These are phyloP conservation scores for Ocimum tenuiflorum DNA, from an alignment of 257 asterid species.

Conservation along the genomic window DNA sequence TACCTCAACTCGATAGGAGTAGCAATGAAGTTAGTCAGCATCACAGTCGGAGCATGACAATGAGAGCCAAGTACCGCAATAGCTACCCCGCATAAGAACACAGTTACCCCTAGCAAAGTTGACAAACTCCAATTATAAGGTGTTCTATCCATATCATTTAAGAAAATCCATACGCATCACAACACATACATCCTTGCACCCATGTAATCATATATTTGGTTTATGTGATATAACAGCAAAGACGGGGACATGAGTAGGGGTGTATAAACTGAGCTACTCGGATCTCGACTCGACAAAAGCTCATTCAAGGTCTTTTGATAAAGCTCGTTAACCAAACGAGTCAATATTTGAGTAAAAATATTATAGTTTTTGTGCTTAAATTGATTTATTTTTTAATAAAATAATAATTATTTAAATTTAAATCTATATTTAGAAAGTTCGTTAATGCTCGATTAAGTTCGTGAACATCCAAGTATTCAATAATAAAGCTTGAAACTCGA, in stretches of 20 bases:
- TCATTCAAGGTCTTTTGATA: too few species aligned
- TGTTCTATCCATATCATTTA: not conserved
- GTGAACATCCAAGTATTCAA: too few species aligned
- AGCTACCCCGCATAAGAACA: conserved; percentile 75
- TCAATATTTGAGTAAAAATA: too few species aligned
- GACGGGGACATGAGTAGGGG: not conserved
- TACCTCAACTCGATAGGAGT: conserved; percentile 89
- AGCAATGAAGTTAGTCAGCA: conserved; percentile 77
- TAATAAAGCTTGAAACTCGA: too few species aligned
- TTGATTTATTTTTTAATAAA: too few species aligned
- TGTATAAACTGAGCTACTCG: too few species aligned
- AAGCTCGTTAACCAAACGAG: too few species aligned
- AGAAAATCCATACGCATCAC: not conserved
- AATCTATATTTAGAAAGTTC: too few species aligned
- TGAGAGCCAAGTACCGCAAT: conserved; percentile 62
- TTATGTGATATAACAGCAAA: not conserved
- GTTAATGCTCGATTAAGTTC: too few species aligned
- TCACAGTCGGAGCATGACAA: conserved; percentile 88
- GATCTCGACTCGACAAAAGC: too few species aligned
- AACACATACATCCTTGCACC: conserved; percentile 1
- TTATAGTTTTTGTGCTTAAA: too few species aligned
- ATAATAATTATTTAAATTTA: too few species aligned
- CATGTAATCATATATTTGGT: not conserved
- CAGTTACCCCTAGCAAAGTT: conserved; percentile 62
- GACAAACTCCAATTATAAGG: conserved; percentile 20